Percentiles rank a stretch among this genome's conserved stretches.
Evolutionary conservation across 352 stramenopile genomes (phyloP).

Genomic region (Globisporangium solare): DNA sequence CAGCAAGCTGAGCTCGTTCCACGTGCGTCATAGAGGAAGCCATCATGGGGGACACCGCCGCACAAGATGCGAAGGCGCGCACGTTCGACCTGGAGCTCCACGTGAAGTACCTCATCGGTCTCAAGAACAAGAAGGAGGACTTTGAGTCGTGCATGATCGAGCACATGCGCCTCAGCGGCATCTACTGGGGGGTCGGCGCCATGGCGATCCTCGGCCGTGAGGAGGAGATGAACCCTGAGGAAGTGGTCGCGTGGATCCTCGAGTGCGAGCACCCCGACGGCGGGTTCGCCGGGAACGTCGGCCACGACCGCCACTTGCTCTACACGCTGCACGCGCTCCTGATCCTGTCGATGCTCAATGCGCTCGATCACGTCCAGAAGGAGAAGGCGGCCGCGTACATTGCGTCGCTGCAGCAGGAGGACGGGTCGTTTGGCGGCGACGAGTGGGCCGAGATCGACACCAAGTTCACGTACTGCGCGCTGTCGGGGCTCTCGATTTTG

Average conservation of each 20-base stretch:
- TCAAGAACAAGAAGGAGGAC: conserved; percentile 87
- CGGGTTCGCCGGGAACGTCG: conserved; percentile 95
- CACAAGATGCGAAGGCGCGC: background rate
- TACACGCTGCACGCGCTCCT: conserved; percentile 98
- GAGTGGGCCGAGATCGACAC: conserved; percentile 98
- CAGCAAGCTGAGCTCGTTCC: background rate
- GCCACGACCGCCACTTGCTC: conserved; percentile 96
- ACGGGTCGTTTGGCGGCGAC: conserved; percentile 97
- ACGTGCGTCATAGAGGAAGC: background rate
- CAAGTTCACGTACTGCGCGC: conserved; percentile 98
- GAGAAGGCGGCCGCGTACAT: conserved; percentile 85
- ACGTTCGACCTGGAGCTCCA: conserved; percentile 66
- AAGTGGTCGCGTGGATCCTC: conserved; percentile 95
- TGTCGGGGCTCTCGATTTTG: conserved; percentile 94
- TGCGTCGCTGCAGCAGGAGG: conserved; percentile 89
- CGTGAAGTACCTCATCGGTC: conserved; percentile 68
- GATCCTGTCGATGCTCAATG: conserved; percentile 93
- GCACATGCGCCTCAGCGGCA: conserved; percentile 96
- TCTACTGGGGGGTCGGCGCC: conserved; percentile 98
- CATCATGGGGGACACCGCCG: background rate
- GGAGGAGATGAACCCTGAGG: conserved; percentile 70
- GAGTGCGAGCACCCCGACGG: conserved; percentile 90
- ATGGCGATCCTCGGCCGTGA: conserved; percentile 91
- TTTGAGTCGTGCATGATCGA: conserved; percentile 94
- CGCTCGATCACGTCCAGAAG: conserved; percentile 75